phyloP scores from a whole-genome alignment of 2,329 filamentous ascomycete species.

The Ceratocystis papillata region DNA sequence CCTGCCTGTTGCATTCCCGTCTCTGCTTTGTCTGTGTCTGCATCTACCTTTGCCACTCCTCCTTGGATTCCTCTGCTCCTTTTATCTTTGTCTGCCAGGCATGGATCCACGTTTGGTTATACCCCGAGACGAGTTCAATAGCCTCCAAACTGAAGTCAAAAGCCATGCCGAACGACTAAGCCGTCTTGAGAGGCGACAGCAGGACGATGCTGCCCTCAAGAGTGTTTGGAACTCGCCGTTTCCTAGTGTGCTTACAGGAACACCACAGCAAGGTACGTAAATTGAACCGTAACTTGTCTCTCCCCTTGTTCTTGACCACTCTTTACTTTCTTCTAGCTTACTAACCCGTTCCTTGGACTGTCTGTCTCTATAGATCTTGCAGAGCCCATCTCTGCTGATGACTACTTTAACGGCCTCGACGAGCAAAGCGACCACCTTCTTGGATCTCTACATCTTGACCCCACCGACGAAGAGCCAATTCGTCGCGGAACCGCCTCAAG shows the following conservation, averaged over 20 bases:
- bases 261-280: conserved; percentile 67
- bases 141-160: conserved; percentile 60
- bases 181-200: conserved; percentile 54
- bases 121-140: conserved; percentile 54
- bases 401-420: conserved; percentile 84
- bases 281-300: not conserved
- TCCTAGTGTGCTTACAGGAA: conserved; percentile 70
- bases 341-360: not conserved
- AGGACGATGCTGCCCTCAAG: conserved; percentile 59
- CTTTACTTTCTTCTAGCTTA: conserved; percentile 9
- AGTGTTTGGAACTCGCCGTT: conserved; percentile 93
- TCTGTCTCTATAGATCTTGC: conserved; percentile 12
- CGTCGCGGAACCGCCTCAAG: conserved; percentile 78
- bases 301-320: not conserved
- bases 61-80: not conserved
- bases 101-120: conserved; percentile 55
- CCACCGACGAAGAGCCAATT: conserved; percentile 70
- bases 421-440: conserved; percentile 73
- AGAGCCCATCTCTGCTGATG: conserved; percentile 40
- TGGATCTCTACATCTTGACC: conserved; percentile 69
- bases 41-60: not conserved
- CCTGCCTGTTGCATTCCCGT: not conserved
- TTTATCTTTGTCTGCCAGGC: conserved; percentile 30
- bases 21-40: not conserved
- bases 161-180: conserved; percentile 53